A percentile compares a stretch with the other conserved stretches of the same genome.
These are phyloP conservation scores for Gossypium bickii DNA, from an alignment of 345 rosid genomes.

Conservation along the genomic window DNA sequence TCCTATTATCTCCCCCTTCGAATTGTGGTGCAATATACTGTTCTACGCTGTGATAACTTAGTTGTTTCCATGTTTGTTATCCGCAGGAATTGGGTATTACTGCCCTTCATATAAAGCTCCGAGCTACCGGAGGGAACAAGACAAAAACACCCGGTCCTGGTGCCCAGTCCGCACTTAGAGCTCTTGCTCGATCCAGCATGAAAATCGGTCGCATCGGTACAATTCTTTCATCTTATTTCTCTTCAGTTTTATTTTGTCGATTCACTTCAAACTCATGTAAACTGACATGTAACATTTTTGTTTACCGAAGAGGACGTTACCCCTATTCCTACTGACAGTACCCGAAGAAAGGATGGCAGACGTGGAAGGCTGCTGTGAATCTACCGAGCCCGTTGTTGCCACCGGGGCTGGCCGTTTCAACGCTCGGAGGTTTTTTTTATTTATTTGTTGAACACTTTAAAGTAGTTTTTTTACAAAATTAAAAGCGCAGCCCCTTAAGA, in stretches of 20 bases:
- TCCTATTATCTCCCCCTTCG: conserved; percentile 7
- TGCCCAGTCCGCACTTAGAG: conserved; percentile 88
- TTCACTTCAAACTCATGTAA: neutral
- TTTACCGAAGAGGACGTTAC: conserved; percentile 74
- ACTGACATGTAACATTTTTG: neutral
- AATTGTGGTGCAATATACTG: neutral
- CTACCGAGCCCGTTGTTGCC: neutral
- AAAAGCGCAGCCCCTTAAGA: no score
- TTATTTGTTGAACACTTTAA: neutral
- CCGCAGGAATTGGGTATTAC: conserved; percentile 73
- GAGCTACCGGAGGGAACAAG: conserved; percentile 86
- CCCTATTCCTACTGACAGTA: conserved; percentile 88
- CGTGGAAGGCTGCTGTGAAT: conserved; percentile 79
- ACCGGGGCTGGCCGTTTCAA: no score
- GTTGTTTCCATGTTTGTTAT: neutral
- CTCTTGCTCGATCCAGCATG: conserved; percentile 95
- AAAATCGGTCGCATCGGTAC: conserved; percentile 82
- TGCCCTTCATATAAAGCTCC: conserved; percentile 78
- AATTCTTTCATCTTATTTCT: neutral
- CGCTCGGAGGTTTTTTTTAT: neutral
- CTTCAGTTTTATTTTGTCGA: neutral
- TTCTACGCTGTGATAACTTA: neutral
- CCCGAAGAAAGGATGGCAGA: conserved; percentile 91
- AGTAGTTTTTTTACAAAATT: no score
- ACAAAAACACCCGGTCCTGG: conserved; percentile 89